Conservation (phyloP, 257 asterid species). For the Salvia miltiorrhiza region DNA sequence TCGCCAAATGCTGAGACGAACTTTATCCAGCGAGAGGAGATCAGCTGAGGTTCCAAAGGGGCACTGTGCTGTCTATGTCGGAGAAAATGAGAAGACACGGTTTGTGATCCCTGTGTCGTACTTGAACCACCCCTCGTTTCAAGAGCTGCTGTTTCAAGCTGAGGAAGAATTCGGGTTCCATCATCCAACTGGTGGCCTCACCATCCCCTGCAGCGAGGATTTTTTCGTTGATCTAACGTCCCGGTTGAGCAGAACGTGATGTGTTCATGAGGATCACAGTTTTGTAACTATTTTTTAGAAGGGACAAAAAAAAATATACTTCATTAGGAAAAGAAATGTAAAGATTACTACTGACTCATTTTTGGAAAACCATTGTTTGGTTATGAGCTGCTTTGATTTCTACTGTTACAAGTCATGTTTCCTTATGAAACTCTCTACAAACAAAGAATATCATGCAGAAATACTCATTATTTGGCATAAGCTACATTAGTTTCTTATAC, state of each 20-base stretch:
- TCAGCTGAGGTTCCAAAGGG: constrained; percentile 39
- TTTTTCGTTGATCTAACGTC: constrained; percentile 17
- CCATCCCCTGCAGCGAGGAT: constrained; percentile 18
- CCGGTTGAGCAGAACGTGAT: constrained; percentile 14
- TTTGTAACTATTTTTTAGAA: neutral
- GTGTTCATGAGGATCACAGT: neutral
- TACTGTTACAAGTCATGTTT: too few species aligned
- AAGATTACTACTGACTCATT: neutral
- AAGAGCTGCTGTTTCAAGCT: neutral
- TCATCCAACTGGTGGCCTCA: constrained; percentile 24
- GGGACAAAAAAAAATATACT: neutral
- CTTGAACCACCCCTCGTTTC: constrained; percentile 2
- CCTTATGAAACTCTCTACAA: neutral
- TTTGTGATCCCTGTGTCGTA: constrained; percentile 2
- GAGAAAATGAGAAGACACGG: constrained; percentile 26
- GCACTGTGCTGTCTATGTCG: constrained; percentile 38
- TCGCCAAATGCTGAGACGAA: constrained; percentile 21
- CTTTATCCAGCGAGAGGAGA: constrained; percentile 23
- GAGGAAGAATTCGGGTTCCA: constrained; percentile 12
- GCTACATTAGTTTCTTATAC: neutral
- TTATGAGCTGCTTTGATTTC: too few species aligned
- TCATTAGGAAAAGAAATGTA: neutral
- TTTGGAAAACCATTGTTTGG: neutral
- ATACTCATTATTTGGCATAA: neutral
- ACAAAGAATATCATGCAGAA: neutral